Evolutionary conservation across 176 grass and related monocot species (phyloP), one percentile per base, ranked within the genome.

Genomic region (Avena sativa): DNA sequence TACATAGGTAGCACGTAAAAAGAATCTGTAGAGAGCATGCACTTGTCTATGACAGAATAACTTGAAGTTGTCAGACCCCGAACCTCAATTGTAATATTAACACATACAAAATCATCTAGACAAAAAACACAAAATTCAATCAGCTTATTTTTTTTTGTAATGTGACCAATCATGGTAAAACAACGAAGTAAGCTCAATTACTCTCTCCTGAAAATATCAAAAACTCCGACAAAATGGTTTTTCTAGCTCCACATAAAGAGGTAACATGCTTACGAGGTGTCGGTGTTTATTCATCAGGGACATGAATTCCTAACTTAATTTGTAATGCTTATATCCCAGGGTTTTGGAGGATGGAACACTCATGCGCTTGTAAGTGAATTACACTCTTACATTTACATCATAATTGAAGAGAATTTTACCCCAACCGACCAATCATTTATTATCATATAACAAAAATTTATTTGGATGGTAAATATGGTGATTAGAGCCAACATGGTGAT

Each of bases 291-390:
- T 43, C 49, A 76, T 79, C 21, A 71, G 11, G 36, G 59, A 76
- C 34, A 57, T 78, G 12, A 32, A 20, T 88, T 85, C 46, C 65
- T 15, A 52, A 36, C 84, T 36, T 74, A 0, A 44, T 89, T 26
- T 63, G 9, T 81, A 13, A 63, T 87, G 58, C 47, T 68, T 55
- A 79, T 93, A 67, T 79, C 90, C 44, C 89, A 98, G 95, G 84
- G 12, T 68, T 87, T 90, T 83, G 64, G 64, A 79, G 87, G 84
- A 92, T 91, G 91, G 91, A 74, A 93, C 83, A 51, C 81, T 82
- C 74, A 87, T 56, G 87, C 36, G 80, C 83, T 93, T 89, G 93
- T 95, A 93, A 40, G 80, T 88, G 38, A 71, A 81, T 82, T 28
- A 15, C 38, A 62, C 32, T 36, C 19, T 48, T 72, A 36, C 78